Conservation (phyloP, 1,139 yeast genomes). For the Kodamaea suecica region DNA sequence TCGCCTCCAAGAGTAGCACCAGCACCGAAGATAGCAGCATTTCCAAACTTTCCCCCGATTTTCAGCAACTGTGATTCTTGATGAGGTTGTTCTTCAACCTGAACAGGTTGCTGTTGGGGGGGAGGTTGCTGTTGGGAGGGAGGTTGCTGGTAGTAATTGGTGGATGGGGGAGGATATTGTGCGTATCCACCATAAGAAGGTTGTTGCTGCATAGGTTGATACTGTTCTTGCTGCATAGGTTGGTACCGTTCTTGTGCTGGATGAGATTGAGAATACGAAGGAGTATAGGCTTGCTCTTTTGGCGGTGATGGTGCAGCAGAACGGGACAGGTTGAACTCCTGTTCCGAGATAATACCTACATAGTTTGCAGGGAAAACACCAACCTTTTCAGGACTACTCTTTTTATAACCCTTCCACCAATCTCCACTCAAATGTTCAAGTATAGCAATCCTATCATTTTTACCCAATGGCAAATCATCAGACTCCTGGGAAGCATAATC, state of each 20-base stretch:
- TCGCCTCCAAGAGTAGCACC: constrained; percentile 96
- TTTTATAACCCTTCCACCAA: constrained; percentile 83
- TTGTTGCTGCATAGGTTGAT: constrained; percentile 16
- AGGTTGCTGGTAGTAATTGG: constrained; percentile 30
- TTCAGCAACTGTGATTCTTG: constrained; percentile 46
- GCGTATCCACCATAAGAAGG: constrained; percentile 42
- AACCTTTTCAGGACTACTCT: constrained; percentile 39
- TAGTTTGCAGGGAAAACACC: constrained; percentile 94
- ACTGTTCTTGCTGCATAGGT: constrained; percentile 13
- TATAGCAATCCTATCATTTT: constrained; percentile 69
- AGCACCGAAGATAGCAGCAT: constrained; percentile 94
- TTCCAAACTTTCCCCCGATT: constrained; percentile 82
- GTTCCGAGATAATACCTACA: constrained; percentile 49
- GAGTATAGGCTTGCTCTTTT: too few species aligned
- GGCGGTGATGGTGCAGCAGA: constrained; percentile 12
- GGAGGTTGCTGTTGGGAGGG: constrained; percentile 28
- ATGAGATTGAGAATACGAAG: constrained; percentile 17
- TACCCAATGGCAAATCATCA: constrained; percentile 63
- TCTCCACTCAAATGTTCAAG: constrained; percentile 74
- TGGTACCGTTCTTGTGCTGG: constrained; percentile 15
- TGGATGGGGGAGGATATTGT: constrained; percentile 49
- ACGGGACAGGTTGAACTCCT: constrained; percentile 25
- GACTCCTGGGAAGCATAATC: constrained; percentile 67
- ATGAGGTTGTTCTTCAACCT: constrained; percentile 12
- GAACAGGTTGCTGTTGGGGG: constrained; percentile 11